phyloP scores from a whole-genome alignment of 2,329 filamentous ascomycete genomes.

The Ophiostoma himal-ulmi region DNA sequence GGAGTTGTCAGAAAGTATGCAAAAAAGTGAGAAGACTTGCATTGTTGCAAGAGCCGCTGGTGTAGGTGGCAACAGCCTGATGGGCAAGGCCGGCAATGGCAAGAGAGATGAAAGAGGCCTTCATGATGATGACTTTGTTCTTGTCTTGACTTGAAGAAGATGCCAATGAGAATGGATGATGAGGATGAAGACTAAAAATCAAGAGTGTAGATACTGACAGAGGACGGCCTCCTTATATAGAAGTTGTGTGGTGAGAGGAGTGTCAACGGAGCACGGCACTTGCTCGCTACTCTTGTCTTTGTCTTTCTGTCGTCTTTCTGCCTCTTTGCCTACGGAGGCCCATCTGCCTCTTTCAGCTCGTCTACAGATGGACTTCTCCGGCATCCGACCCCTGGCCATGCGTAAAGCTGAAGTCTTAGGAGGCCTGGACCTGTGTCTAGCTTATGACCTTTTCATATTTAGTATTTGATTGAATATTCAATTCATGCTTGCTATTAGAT shows the following conservation, averaged over 20 bases:
- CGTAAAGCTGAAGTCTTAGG: not conserved
- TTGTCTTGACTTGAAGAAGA: not conserved
- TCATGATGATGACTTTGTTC: conserved; percentile 6
- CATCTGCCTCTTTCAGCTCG: conserved; percentile 7
- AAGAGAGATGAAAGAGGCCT: conserved; percentile 13
- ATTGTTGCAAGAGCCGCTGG: not conserved
- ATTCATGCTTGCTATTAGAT: not conserved
- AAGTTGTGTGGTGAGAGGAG: not conserved
- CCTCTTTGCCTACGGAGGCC: not conserved
- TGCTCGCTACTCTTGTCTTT: not conserved
- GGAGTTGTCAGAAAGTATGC: too few species aligned
- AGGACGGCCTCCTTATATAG: conserved; percentile 11
- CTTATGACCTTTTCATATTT: not conserved
- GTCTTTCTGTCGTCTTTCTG: not conserved
- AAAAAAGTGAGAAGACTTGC: not conserved
- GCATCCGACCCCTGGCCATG: not conserved
- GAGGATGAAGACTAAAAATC: not conserved
- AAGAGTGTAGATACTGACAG: not conserved
- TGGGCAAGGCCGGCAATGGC: conserved; percentile 13
- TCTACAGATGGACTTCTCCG: not conserved
- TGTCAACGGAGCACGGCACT: not conserved
- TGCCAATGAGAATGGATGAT: not conserved
- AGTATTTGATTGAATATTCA: not conserved
- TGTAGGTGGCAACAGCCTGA: conserved; percentile 14
- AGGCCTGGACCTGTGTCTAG: not conserved